Conservation (phyloP, 495 filamentous ascomycete species). For the Daldinia loculata region DNA sequence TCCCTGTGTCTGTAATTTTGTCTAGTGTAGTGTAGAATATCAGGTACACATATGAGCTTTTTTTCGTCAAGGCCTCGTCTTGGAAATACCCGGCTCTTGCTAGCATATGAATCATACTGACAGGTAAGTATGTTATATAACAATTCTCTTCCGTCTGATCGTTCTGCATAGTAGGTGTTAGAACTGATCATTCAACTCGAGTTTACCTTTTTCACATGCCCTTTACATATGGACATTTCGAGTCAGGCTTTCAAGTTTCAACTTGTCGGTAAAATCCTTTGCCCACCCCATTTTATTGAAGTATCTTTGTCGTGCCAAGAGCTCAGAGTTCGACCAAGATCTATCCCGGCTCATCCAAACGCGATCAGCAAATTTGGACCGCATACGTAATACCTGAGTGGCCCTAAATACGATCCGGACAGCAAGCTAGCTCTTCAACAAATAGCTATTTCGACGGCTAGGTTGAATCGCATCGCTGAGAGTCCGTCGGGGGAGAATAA, state of each 20-base stretch:
- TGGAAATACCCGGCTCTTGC: conserved; percentile 3
- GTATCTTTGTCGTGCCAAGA: conserved; percentile 23
- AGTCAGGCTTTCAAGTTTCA: conserved; percentile 30
- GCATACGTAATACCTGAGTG: conserved; percentile 23
- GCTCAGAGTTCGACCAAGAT: conserved; percentile 40
- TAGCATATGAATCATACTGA: conserved; percentile 7
- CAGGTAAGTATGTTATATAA: background rate
- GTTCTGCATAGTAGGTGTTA: background rate
- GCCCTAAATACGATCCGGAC: conserved; percentile 5
- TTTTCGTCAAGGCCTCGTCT: conserved; percentile 12
- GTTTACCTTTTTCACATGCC: conserved; percentile 36
- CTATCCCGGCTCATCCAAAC: conserved; percentile 23
- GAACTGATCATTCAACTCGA: background rate
- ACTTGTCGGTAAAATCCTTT: conserved; percentile 29
- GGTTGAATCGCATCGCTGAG: conserved; percentile 3
- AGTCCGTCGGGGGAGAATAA: conserved; percentile 6
- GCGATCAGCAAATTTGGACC: conserved; percentile 25
- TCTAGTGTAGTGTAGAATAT: conserved; percentile 11
- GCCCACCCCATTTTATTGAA: conserved; percentile 29
- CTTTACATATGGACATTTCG: conserved; percentile 8
- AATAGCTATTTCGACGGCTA: background rate
- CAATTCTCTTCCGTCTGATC: conserved; percentile 8
- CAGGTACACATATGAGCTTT: conserved; percentile 5
- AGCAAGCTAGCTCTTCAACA: conserved; percentile 1
- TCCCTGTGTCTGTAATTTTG: conserved; percentile 19